Base-by-base conservation (phyloP, 2,329 filamentous ascomycete genomes). In the Fusarium sambucinum region DNA sequence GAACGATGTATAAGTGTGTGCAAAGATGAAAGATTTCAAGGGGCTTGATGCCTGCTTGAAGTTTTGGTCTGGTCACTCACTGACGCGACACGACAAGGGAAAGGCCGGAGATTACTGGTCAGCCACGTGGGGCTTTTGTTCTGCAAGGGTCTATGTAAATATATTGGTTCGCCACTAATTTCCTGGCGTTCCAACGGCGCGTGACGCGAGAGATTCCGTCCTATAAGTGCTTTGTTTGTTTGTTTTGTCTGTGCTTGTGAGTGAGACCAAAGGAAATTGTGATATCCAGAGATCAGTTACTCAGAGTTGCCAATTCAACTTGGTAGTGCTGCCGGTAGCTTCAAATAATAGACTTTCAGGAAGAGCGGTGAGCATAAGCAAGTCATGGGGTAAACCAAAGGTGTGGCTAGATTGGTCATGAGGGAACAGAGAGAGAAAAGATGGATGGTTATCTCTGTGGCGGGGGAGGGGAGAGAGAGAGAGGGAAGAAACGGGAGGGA, bases 141-240 rank as follows among this genome's bases (percentile, higher is more conserved):
- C 46, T 62, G 50, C 59, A 62, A 55, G 59, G 59, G 57, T 62
- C 59, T 62, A 62, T 62, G 59, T 62, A 62, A 55, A 62, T 62
- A 62, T 40, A 50, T 35, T 12, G 29, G 59, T 61, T 61, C 56
- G 59, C 59, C 59, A 62, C 59, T 61, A 62, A 62, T 62, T 62
- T 62, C 56, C 53, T 42, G 59, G 56, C 47, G 59, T 61, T 62
- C 59, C 59, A 62, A 61, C 41, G 46, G 59, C 23, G 38, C 17
- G 56, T 23, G 57, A 46, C 51, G 40, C 51, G 51, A 54, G 47
- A 46, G 19, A 38, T n/a, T 37, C n/a, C 35, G 32, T 25, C 40
- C 40, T 42, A 42, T 40, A 40, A 32, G 14, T 42, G 53, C 42
- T 19, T 37, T 35, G 37, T 27, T 42, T 33, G 35, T 57, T 33